Base-by-base conservation (phyloP, 768 basidiomycete genomes). In the Coprinellus micaceus region DNA sequence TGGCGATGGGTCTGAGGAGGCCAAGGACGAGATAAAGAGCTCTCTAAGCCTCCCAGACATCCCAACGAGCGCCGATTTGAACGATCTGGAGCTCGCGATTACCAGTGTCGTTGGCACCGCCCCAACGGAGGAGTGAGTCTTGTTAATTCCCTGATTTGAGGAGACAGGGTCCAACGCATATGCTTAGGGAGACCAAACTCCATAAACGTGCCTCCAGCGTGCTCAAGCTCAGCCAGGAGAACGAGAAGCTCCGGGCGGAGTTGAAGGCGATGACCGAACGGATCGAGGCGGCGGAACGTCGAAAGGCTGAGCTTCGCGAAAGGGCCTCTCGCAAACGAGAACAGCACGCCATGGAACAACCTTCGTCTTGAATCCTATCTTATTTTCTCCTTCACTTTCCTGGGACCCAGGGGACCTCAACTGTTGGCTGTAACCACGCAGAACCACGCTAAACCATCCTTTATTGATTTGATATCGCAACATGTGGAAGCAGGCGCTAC, bases 201-300 rank as follows among this genome's bases (percentile, higher is more conserved):
- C 74, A 84, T 65, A 88, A 88, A 69, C 82, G 87, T 59, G 82
- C 82, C 25, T 85, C 83, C 63, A 88, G 83, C 68, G 85, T 89
- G 57, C 66, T 86, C 61, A 86, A 84, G 64, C 75, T 89, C 33
- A 75, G 85, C 22, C 77, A 84, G 72, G 88, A 89, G 76, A 85
- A 88, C 68, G 83, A 85, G 66, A 85, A 83, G 67, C 72, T 89
- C 58, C 82, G 84, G 68, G 83, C 77, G 57, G 82, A 89, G 68
- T 76, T 89, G 64, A 80, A 73, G 64, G 84, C 81, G 56, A 83
- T 88, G 82, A 76, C 79, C 28, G 84, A 83, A 59, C 71, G 86
- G 62, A 72, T 89, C 59, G 84, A 86, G 71, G 83, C 84, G 12
- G 84, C 82, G 24, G 51, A 57, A 54, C 12, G 51, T 36, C 44